A percentile compares a stretch with the other conserved stretches of the same genome.
These are phyloP conservation scores for Wickerhamiella kurtzmanii DNA, from an alignment of 805 yeast species.

Conservation along the genomic window DNA sequence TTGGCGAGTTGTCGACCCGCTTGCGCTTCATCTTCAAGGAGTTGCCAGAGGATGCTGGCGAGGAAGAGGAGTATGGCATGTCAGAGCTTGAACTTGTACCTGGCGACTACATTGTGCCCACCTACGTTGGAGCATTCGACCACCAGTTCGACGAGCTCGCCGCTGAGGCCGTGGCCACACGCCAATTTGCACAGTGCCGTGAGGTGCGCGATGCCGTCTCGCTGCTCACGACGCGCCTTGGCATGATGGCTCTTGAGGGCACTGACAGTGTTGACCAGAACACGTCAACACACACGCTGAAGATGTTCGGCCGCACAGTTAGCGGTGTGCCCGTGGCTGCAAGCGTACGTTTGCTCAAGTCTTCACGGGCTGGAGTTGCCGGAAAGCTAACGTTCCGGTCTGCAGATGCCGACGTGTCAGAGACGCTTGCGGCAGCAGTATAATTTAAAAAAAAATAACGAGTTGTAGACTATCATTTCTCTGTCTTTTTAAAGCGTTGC, in stretches of 20 bases:
- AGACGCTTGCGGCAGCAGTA: constrained; percentile 33
- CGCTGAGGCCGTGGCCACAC: constrained; percentile 49
- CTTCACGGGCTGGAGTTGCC: constrained; percentile 33
- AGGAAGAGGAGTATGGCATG: constrained; percentile 84
- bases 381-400: constrained; percentile 33
- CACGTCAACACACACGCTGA: constrained; percentile 51
- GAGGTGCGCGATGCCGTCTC: constrained; percentile 43
- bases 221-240: constrained; percentile 39
- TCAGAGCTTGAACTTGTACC: constrained; percentile 62
- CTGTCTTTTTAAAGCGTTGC: no score
- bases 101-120: constrained; percentile 72
- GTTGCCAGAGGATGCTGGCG: constrained; percentile 65
- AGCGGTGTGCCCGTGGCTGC: constrained; percentile 36
- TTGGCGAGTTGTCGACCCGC: constrained; percentile 46
- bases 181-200: constrained; percentile 40
- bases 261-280: constrained; percentile 46
- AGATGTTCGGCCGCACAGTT: constrained; percentile 66
- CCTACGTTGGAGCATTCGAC: constrained; percentile 59
- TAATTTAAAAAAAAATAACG: constrained; percentile 20
- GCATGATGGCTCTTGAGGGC: constrained; percentile 62
- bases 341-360: constrained; percentile 31
- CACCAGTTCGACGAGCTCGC: constrained; percentile 58
- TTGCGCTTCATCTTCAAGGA: constrained; percentile 69
- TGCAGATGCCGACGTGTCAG: constrained; percentile 33
- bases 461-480: no score